phyloP scores from a whole-genome alignment of 805 yeast species.

The Isabelozyma rhagii region DNA sequence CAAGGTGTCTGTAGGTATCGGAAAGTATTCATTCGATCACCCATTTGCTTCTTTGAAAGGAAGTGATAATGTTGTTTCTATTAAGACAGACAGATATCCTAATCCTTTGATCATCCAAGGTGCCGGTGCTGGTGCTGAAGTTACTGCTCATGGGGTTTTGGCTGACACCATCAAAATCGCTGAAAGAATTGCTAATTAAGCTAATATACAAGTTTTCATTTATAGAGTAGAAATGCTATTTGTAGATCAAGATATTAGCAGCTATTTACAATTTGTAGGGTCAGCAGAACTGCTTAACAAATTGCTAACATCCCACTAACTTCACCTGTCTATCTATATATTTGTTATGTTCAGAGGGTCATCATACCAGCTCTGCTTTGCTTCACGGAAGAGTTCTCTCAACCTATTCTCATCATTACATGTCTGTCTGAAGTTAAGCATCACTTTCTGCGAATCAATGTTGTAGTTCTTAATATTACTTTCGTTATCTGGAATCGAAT shows the following conservation, averaged over 20 bases:
- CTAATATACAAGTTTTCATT: too few relatives aligned
- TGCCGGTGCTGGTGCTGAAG: constrained; percentile 88
- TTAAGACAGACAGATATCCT: constrained; percentile 86
- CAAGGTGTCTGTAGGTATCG: constrained; percentile 80
- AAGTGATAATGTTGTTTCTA: constrained; percentile 91
- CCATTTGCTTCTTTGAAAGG: constrained; percentile 96
- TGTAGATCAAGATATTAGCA: too few relatives aligned
- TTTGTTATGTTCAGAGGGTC: constrained; percentile 5
- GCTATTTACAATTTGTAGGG: background rate
- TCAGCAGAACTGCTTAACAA: background rate
- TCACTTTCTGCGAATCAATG: constrained; percentile 68
- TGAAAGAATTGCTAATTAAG: constrained; percentile 60
- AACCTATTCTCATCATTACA: constrained; percentile 54
- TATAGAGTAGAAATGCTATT: too few relatives aligned
- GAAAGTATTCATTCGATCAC: constrained; percentile 81
- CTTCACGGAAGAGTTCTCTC: constrained; percentile 55
- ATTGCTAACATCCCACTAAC: background rate
- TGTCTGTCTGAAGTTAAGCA: constrained; percentile 62
- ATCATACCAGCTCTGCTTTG: constrained; percentile 46
- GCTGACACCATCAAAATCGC: constrained; percentile 92
- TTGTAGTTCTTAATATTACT: constrained; percentile 21
- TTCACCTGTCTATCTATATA: background rate
- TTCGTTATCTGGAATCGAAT: constrained; percentile 16
- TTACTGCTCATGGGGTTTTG: constrained; percentile 78
- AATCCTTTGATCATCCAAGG: constrained; percentile 96